These are phyloP conservation scores for Cyclocybe cylindracea DNA, from an alignment of 768 basidiomycete genomes.

Conservation along the genomic window DNA sequence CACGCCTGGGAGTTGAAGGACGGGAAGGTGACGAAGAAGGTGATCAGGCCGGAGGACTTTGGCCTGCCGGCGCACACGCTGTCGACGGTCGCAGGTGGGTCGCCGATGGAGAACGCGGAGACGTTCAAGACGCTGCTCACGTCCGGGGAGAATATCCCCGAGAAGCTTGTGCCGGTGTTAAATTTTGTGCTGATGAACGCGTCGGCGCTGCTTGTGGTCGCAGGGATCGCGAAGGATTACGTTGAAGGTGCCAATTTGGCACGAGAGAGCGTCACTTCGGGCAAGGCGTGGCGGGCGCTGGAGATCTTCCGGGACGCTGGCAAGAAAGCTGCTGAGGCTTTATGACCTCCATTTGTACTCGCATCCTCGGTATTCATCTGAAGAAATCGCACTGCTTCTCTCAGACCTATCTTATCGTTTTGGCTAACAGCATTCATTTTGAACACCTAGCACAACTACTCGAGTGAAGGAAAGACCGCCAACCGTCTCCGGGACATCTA, in stretches of 20 bases:
- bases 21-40: conserved; percentile 61
- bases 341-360: not conserved
- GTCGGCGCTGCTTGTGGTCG: conserved; percentile 83
- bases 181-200: conserved; percentile 93
- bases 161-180: conserved; percentile 59
- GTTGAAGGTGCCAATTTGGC: conserved; percentile 74
- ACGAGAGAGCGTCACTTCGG: conserved; percentile 56
- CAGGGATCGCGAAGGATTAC: conserved; percentile 71
- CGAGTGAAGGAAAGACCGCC: too few relatives aligned
- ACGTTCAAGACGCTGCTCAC: conserved; percentile 68
- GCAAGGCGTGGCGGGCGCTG: conserved; percentile 60
- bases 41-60: conserved; percentile 73
- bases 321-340: conserved; percentile 23
- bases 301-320: conserved; percentile 51
- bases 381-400: too few relatives aligned
- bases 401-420: too few relatives aligned
- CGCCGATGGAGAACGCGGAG: conserved; percentile 79
- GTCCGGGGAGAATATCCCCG: conserved; percentile 56
- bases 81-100: conserved; percentile 65
- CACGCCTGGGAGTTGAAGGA: conserved; percentile 76
- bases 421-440: too few relatives aligned
- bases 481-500: too few relatives aligned
- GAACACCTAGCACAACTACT: too few relatives aligned
- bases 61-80: conserved; percentile 76
- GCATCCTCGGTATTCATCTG: not conserved